Evolutionary conservation across 2,329 filamentous ascomycete genomes (phyloP), one percentile per base, ranked within the genome.

Genomic region (Davidsoniella virescens): DNA sequence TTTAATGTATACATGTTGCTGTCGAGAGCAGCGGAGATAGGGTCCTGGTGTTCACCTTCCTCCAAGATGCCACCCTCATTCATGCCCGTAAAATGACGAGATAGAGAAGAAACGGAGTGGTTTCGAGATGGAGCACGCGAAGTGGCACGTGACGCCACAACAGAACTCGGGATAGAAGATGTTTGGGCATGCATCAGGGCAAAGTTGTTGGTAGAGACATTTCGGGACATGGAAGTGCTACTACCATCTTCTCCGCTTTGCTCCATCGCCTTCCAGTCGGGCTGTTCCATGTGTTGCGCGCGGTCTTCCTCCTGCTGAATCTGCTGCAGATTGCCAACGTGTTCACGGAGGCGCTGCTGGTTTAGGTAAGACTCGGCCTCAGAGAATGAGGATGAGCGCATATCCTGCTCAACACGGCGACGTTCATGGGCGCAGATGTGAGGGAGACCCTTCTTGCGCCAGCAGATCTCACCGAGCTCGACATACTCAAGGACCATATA

Each of bases 401-500:
- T 75, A 59, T 87, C 83, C 48, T 78, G 77, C 61, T 93, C 83
- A 57, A 92, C 76, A 50, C 88, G 78, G 52, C 79, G 74, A 58
- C 86, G 84, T 63, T 98, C 92, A 59, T 87, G 81, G 29, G 80
- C 71, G 58, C 85, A 85, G 56, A 96, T 84, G 59, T 87, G 84
- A 51, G 82, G 83, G 5, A 87, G 71, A 5, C 87, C 90, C 65
- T 88, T 87, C 62, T 84, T 90, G 50, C 92, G 79, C 92, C 92
- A 98, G 44, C 87, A 76, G 52, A 98, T 86, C 66, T 98, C 92
- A 47, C 92, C 90, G 39, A 90, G 75, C 62, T 95, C 87, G 51
- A 95, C 88, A 64, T 90, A 90, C 64, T 98, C 92, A 41, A 98
- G 74, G 17, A 96, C 86, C 67, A 98, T 90, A 67, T 98, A 98